Evolutionary conservation across 1,284 basidiomycete species (phyloP), one percentile per base, ranked within the genome.

Genomic region (Inonotus obliquus): DNA sequence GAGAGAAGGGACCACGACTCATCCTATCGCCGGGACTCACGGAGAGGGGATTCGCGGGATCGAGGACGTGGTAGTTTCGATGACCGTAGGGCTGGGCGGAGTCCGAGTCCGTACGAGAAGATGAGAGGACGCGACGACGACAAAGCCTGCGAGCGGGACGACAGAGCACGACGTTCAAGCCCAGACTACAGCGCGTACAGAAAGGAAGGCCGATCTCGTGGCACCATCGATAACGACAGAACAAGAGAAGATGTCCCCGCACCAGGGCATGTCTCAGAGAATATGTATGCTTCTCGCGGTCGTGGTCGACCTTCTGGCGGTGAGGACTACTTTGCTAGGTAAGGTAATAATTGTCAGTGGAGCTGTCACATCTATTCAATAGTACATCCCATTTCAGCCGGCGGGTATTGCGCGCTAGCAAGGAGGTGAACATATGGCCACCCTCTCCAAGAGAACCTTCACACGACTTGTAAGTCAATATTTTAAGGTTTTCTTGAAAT

Each of bases 391-490:
- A 54, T 49, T 67, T 25, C 61, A 96, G 94, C 68, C 92, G 94
- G 25, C 80, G 92, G 57, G 71, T 79, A 61, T 85, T 94, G 71
- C 79, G 94, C 57, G 87, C 89, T 65, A 77, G 71, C 2, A 85
- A 77, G 11, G 80, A 80, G 4, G 72, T 90, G 1, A 82, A 82
- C 65, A 81, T 95, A 54, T 97, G 94, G 94, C 94, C 94, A 0
- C 74, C 84, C 1, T 96, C 94, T 2, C 94, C 94, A 0, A 88
- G 89, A 67, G 82, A 80, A 27, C 82, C 84, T 57, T 74, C 79
- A 56, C 79, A 84, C 29, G 73, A 76, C 60, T 66, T 82, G 89
- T 92, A 75, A 55, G 87, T 79, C 29, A 25, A 7, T 17, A 39
- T 48, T 59, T n/a, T 35, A 9, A n/a, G 17, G 1, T 32, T 35